Conservation (phyloP, 2,329 filamentous ascomycete genomes). For the Sphaerostilbella broomeana region DNA sequence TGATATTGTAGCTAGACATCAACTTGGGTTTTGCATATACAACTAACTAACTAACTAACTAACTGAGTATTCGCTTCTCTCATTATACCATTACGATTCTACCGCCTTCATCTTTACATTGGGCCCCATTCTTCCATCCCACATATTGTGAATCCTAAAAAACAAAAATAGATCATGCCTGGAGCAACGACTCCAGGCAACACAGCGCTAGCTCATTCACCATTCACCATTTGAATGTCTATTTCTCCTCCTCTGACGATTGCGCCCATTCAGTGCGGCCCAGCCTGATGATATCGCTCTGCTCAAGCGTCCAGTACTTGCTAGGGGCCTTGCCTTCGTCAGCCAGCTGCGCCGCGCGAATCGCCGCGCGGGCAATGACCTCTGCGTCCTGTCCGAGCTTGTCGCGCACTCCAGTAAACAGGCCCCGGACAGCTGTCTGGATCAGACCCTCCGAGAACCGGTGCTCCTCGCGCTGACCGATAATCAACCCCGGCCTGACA, state of each 20-base stretch:
- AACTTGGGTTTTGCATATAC: too few species aligned
- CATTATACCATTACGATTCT: too few species aligned
- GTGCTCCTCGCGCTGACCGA: conserved; percentile 60
- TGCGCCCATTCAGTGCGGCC: conserved; percentile 54
- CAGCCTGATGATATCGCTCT: conserved; percentile 57
- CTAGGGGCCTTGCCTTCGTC: conserved; percentile 51
- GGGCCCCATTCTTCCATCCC: too few species aligned
- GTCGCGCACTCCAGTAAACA: conserved; percentile 56
- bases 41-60: too few species aligned
- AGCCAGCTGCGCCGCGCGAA: conserved; percentile 52
- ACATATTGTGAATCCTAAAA: neutral
- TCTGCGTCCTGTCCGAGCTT: conserved; percentile 65
- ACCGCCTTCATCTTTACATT: too few species aligned
- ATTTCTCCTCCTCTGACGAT: neutral
- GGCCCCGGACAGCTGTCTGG: conserved; percentile 45
- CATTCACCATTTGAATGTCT: neutral
- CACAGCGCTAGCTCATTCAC: too few species aligned
- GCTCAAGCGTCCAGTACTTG: conserved; percentile 55
- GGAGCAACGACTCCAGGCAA: too few species aligned
- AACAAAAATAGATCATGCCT: neutral
- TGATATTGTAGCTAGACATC: too few species aligned
- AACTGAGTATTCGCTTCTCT: too few species aligned
- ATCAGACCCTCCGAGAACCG: conserved; percentile 53
- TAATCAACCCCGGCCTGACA: conserved; percentile 64
- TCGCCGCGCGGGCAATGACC: conserved; percentile 63